phyloP scores from a whole-genome alignment of 2,329 filamentous ascomycete genomes.

The Alternaria solani region DNA sequence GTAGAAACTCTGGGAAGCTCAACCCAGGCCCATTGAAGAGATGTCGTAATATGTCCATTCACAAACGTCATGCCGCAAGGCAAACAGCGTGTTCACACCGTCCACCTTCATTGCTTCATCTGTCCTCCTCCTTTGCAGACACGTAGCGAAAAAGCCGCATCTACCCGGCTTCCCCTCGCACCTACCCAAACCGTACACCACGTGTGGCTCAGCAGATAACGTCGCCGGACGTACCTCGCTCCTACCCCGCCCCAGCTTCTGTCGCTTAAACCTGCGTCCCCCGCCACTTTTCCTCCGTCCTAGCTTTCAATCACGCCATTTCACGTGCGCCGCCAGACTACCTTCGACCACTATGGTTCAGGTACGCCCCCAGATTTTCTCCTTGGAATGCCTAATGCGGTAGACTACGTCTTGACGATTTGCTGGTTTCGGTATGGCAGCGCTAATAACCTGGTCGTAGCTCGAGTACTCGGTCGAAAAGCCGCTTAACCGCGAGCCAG shows the following conservation, averaged over 20 bases:
- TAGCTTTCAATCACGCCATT: constrained; percentile 40
- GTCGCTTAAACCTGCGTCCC: constrained; percentile 24
- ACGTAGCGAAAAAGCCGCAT: constrained; percentile 2
- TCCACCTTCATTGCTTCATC: neutral
- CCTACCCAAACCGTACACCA: neutral
- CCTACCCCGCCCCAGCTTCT: constrained; percentile 16
- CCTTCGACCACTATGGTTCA: constrained; percentile 35
- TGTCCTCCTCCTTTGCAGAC: neutral
- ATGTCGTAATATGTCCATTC: constrained; percentile 1
- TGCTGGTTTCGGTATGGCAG: neutral
- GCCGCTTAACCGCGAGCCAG: constrained; percentile 60
- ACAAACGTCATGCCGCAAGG: constrained; percentile 3
- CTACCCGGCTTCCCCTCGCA: constrained; percentile 2
- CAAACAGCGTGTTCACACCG: neutral
- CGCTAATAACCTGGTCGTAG: constrained; percentile 37
- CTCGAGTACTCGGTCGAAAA: constrained; percentile 55
- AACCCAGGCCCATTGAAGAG: neutral
- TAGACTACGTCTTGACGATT: constrained; percentile 21
- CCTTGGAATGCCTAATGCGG: constrained; percentile 26
- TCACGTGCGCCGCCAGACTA: constrained; percentile 29
- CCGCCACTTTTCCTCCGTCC: constrained; percentile 20
- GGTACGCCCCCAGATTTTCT: constrained; percentile 28
- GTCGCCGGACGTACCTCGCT: constrained; percentile 2
- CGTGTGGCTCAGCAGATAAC: neutral
- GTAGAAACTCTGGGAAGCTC: neutral